Evolutionary conservation across 495 filamentous ascomycete genomes (phyloP), one percentile per base, ranked within the genome.

Genomic region (Choiromyces venosus): DNA sequence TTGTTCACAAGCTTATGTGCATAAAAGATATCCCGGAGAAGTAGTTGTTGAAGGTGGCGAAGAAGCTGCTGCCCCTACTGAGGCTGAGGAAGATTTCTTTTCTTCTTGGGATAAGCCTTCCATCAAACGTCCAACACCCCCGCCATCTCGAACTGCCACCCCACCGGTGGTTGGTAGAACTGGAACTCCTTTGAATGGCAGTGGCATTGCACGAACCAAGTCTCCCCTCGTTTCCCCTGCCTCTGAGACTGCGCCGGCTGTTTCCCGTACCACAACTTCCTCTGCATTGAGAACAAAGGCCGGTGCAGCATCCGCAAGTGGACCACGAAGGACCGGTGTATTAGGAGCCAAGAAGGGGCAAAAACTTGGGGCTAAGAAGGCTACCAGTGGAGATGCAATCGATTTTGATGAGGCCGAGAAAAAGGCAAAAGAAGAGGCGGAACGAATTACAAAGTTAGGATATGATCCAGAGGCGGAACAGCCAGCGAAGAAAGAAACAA

Each of bases 381-480:
- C 95, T 65, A 85, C 84, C 7, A 84, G 83, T 29, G 88, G 86
- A 42, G 93, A 94, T 73, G 84, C 85, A 4, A 91, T 99, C 72
- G 95, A 99, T 84, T 99, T 99, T 77, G 96, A 99, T 68, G 95
- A 93, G 81, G 95, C 94, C 0, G 95, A 99, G 85, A 91, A 91
- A 79, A 97, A 96, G 84, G 95, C 95, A 40, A 96, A 93, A 83
- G 95, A 98, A 82, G 95, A 99, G 83, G 95, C 96, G 1, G 95
- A 98, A 83, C 89, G 95, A 74, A 94, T 97, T 79, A 92, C 91
- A 85, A 97, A 95, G 83, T 85, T 99, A n/a, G 95, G 95, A n/a
- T 99, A 99, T 80, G 93, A 98, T 77, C 92, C 93, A 8, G 91
- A 97, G 75, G 92, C 91, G 37, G 95, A 97, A 83, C 87, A 91